Percentiles rank a stretch among this genome's conserved stretches.
Conservation (phyloP, 176 grass and related monocot species). For the Rhipidocladum racemiflorum region DNA sequence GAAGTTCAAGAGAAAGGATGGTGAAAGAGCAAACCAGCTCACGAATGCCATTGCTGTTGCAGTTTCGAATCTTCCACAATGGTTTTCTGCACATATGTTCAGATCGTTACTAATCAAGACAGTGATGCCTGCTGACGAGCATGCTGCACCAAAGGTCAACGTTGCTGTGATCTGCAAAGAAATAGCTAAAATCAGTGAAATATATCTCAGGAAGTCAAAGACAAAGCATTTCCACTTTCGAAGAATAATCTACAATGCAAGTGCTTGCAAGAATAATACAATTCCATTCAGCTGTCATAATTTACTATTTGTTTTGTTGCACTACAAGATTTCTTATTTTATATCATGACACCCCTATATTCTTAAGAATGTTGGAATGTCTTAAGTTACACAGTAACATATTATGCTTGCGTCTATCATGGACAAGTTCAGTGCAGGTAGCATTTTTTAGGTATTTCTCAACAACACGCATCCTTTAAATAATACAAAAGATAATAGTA, state of each 20-base stretch:
- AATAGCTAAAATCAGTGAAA: not conserved
- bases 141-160: conserved; percentile 67
- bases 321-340: not conserved
- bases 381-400: not conserved
- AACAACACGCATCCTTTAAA: not conserved
- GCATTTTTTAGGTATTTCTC: not conserved
- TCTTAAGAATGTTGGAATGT: not conserved
- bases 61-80: conserved; percentile 65
- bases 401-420: not conserved
- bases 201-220: not conserved
- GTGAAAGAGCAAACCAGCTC: conserved; percentile 70
- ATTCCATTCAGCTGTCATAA: not conserved
- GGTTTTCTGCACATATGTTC: conserved; percentile 60
- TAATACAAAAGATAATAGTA: not conserved
- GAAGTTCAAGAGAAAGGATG: conserved; percentile 66
- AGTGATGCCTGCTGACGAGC: conserved; percentile 69
- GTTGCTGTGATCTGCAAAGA: conserved; percentile 65
- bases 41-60: conserved; percentile 85
- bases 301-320: not conserved
- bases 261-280: not conserved
- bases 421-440: not conserved
- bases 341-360: not conserved
- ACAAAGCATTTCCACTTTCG: not conserved
- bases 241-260: not conserved
- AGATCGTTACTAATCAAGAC: conserved; percentile 76